Evolutionary conservation across 2,329 filamentous ascomycete genomes (phyloP).

Genomic region (Chaetomiaceae sp.): DNA sequence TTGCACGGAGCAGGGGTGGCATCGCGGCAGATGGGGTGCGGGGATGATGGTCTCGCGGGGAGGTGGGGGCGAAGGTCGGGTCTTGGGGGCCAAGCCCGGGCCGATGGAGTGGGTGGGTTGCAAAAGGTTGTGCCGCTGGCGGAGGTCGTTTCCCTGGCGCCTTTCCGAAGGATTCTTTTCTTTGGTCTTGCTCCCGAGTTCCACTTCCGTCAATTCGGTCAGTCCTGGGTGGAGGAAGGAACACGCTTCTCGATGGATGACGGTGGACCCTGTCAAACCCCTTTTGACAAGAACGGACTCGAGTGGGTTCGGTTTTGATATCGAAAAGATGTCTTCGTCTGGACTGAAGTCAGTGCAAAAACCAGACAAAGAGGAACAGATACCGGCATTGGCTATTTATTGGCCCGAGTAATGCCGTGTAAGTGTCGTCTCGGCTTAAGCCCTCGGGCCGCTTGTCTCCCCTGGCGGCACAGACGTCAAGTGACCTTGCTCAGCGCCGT

Average conservation of each 20-base stretch:
- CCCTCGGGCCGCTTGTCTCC: not conserved
- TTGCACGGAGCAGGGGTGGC: constrained; percentile 19
- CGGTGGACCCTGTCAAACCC: not conserved
- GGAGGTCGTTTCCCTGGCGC: constrained; percentile 6
- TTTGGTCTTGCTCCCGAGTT: not conserved
- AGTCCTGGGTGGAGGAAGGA: too few species aligned
- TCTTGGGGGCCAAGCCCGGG: not conserved
- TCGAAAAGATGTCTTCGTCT: not conserved
- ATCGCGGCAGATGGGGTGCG: constrained; percentile 19
- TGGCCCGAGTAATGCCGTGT: not conserved
- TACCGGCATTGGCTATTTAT: constrained; percentile 2
- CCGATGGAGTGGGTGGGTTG: not conserved
- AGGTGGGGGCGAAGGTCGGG: not conserved
- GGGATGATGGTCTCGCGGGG: not conserved
- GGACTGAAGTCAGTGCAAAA: not conserved
- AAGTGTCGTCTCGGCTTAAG: constrained; percentile 15
- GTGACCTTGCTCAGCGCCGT: constrained; percentile 1
- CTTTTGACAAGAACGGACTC: not conserved
- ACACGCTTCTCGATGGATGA: not conserved
- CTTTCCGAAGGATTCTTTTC: not conserved
- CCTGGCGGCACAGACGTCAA: constrained; percentile 2
- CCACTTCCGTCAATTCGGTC: not conserved
- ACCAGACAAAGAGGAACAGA: not conserved
- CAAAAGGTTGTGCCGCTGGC: not conserved
- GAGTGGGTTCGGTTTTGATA: not conserved